A percentile compares a stretch with the other conserved stretches of the same genome.
phyloP scores from a whole-genome alignment of 148 eudicot species.

The Salicornia ramosissima region DNA sequence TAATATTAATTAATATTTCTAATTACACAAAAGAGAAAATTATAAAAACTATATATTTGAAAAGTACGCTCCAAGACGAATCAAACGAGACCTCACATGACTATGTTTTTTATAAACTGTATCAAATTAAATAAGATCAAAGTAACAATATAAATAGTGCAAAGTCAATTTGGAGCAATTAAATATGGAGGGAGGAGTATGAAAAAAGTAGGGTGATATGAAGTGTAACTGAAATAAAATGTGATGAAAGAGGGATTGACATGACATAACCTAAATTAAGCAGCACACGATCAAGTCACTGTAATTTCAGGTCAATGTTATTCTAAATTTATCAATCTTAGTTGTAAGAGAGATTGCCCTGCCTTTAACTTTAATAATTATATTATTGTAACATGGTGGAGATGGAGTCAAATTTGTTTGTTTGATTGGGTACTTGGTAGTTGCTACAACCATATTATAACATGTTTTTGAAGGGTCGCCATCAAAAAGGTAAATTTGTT shows the following conservation, averaged over 20 bases:
- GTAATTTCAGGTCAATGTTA: background rate
- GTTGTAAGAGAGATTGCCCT: constrained; percentile 2
- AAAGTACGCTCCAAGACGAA: no score
- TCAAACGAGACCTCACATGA: no score
- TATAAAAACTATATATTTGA: no score
- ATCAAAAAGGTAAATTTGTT: constrained; percentile 17
- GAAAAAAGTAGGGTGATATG: background rate
- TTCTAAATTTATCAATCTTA: constrained; percentile 16
- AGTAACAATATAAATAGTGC: no score
- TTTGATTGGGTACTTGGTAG: constrained; percentile 6
- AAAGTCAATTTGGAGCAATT: no score
- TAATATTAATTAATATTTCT: no score
- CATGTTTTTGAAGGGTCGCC: constrained; percentile 25
- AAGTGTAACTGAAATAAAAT: background rate
- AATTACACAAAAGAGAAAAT: no score
- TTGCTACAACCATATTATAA: constrained; percentile 2
- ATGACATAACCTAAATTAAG: constrained; percentile 15
- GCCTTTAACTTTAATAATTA: background rate
- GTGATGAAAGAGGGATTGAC: constrained; percentile 12
- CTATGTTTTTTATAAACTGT: no score
- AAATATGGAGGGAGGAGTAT: no score
- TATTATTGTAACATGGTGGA: no score
- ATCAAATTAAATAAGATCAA: no score
- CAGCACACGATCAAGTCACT: constrained; percentile 1
- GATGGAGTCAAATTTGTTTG: background rate